These are phyloP conservation scores for Porcisia hertigi DNA, from an alignment of 208 protist genomes.

Conservation along the genomic window DNA sequence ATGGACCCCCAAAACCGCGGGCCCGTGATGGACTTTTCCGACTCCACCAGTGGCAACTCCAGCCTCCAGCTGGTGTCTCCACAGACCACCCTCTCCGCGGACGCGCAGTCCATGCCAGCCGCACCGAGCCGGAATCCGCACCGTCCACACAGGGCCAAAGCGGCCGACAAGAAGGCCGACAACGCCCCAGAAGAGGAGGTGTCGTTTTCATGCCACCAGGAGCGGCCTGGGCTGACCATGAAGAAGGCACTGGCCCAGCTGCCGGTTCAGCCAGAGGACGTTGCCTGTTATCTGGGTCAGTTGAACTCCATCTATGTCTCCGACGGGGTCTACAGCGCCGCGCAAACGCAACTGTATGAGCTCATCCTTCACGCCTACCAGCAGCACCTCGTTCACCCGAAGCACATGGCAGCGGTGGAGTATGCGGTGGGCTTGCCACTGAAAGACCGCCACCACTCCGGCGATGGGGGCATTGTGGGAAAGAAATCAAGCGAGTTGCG, in stretches of 20 bases:
- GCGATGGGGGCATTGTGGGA: not conserved
- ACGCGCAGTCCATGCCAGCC: not conserved
- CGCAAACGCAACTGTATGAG: constrained; percentile 45
- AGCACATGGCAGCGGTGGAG: constrained; percentile 54
- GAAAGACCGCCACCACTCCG: not conserved
- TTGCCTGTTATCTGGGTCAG: constrained; percentile 26
- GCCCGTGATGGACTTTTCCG: not conserved
- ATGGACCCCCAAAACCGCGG: not conserved
- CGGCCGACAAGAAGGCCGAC: not conserved
- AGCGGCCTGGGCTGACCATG: not conserved
- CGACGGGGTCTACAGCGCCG: constrained; percentile 7
- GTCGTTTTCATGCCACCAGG: not conserved
- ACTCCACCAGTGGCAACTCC: not conserved
- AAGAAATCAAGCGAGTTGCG: not conserved
- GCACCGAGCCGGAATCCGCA: not conserved
- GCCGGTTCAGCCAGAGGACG: constrained; percentile 8
- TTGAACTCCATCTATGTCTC: constrained; percentile 11
- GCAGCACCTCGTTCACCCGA: constrained; percentile 40
- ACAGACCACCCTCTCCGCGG: not conserved
- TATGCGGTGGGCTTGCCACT: constrained; percentile 3
- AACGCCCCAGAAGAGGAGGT: not conserved
- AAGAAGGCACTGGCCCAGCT: constrained; percentile 10
- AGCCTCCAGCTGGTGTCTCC: not conserved
- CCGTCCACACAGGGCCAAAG: not conserved
- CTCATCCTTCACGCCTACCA: constrained; percentile 34